Base-by-base conservation (phyloP, 768 basidiomycete genomes). In the Leccinum imitatum region DNA sequence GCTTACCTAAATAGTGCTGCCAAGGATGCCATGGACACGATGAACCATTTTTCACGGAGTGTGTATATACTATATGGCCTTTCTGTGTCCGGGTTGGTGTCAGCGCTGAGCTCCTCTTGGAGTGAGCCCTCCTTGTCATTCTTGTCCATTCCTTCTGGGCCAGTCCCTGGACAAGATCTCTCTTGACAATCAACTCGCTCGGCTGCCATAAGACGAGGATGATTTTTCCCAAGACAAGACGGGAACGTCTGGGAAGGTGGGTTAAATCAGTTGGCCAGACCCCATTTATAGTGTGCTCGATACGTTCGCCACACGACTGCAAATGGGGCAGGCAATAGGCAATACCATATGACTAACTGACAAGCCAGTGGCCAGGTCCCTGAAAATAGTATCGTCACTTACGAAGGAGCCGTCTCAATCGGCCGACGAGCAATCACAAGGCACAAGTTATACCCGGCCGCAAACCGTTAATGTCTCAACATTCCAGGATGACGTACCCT, bases 1-100 rank as follows among this genome's bases (percentile, higher is more conserved):
- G 13, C 51, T 58, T 47, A 80, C 89, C 89, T 90, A 70, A 89
- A 90, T 1, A 87, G 55, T 0, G 79, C 87, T 3, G 86, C 86
- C 58, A 86, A 54, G 0, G 81, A 87, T 6, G 85, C 85, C 59
- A 90, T 75, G 47, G 70, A 66, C 5, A 90, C 86, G 46, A 90
- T 85, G 53, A 82, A 75, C 88, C 87, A 90, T 75, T 90, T 90
- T 68, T 89, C 87, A 6, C 67, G 62, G 3, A 61, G 65, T 0
- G 82, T 80, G 65, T 82, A 90, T 48, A 85, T 77, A 58, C 80
- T 86, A 60, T 78, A 78, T 21, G 68, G 68, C 53, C 54, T 63
- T 35, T 67, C 61, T 23, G 13, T 41, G 6, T 41, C 56, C n/a
- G 51, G 50, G 17, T 57, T 23, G 35, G 13, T 46, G n/a, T 14